Percentiles rank a stretch among this genome's conserved stretches.
phyloP scores from a whole-genome alignment of 1,139 yeast species.

The Kodamaea anthophila region DNA sequence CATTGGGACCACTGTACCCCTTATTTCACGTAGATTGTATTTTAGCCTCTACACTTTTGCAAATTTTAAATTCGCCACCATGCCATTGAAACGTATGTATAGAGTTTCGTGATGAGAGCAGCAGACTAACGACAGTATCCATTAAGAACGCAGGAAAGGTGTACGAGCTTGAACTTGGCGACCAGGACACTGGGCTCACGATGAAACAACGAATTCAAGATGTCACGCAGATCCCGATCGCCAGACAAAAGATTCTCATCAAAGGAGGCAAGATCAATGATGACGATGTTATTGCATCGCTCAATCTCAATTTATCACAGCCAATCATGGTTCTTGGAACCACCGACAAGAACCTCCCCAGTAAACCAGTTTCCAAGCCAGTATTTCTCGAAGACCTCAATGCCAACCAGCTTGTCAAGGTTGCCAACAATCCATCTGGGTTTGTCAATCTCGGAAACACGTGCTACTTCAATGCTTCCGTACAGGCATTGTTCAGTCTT shows the following conservation, averaged over 20 bases:
- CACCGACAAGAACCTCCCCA: conserved; percentile 63
- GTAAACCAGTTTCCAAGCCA: conserved; percentile 49
- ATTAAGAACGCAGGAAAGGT: conserved; percentile 85
- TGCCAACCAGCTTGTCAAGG: conserved; percentile 34
- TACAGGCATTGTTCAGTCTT: conserved; percentile 71
- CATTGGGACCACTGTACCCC: too few relatives aligned
- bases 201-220: conserved; percentile 69
- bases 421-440: conserved; percentile 65
- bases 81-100: conserved; percentile 7
- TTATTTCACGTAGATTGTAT: neutral
- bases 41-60: neutral
- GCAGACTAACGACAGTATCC: conserved; percentile 32
- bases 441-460: conserved; percentile 87
- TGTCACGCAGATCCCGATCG: conserved; percentile 74
- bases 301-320: conserved; percentile 58
- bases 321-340: conserved; percentile 89
- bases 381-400: conserved; percentile 69
- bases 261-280: conserved; percentile 86
- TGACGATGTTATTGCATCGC: conserved; percentile 44
- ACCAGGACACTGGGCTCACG: conserved; percentile 54
- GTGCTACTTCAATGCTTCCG: conserved; percentile 85
- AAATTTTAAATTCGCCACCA: conserved; percentile 9
- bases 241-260: conserved; percentile 82
- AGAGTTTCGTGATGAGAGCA: too few relatives aligned
- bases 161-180: conserved; percentile 59